Base-by-base conservation (phyloP, 768 basidiomycete species). In the Strobilomyces echinocephalus region DNA sequence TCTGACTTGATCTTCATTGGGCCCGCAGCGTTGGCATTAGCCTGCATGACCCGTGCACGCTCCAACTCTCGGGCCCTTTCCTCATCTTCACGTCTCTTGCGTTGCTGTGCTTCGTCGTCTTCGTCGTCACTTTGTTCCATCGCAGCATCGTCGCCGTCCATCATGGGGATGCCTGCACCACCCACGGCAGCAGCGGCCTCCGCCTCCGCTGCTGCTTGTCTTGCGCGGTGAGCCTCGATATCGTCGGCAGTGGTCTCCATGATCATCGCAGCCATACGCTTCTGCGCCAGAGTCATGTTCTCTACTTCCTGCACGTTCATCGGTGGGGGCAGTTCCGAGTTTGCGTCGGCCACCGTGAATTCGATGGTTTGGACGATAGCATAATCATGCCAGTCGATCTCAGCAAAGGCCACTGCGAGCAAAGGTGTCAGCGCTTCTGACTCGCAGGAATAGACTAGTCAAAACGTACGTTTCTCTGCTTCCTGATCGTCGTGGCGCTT, bases 351-450 rank as follows among this genome's bases (percentile, higher is more conserved):
- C 33, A 84, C 82, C 15, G 97, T 98, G 66, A 98, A 99, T 66
- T 99, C 97, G 62, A 97, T 94, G 18, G 94, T 97, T 67, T 97
- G 93, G 7, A 97, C 97, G 52, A 97, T 91, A 38, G 94, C 92
- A 73, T 97, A 98, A 67, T 98, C 97, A 64, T 99, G 93, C 97
- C 97, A 99, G 67, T 99, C 97, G 61, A 99, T 97, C 67, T 95
- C 91, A 41, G 93, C 91, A 65, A 97, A 95, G 5, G 95, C 95
- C 71, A 84, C 90, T 88, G 55, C 7, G 49, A 53, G 38, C n/a
- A 47, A 40, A 49, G 20, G 28, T 21, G 58, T 60, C 50, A 56
- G 52, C 30, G 18, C 41, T 14, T 21, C 18, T 3, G 14, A 51
- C 8, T 15, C n/a, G 18, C 7, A 42, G 10, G 16, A 41, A 14